Conservation (phyloP, 2,329 filamentous ascomycete genomes). For the Madurella mycetomatis region DNA sequence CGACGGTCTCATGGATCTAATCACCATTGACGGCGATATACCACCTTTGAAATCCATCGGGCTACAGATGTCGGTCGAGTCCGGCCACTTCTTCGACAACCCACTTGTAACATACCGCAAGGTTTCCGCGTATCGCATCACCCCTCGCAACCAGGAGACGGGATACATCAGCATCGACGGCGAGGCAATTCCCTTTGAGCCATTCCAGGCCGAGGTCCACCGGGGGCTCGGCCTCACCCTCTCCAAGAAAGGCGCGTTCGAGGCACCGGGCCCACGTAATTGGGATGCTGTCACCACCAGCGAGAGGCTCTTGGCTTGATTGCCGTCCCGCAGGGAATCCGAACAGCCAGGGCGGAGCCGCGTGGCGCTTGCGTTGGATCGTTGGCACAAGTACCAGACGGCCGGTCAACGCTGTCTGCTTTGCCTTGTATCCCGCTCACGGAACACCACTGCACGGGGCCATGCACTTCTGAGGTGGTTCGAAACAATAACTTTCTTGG, state of each 20-base stretch:
- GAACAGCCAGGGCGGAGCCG: too few species aligned
- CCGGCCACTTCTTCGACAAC: constrained; percentile 73
- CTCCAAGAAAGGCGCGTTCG: constrained; percentile 70
- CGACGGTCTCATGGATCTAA: constrained; percentile 81
- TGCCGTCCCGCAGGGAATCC: not conserved
- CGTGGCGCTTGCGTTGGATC: too few species aligned
- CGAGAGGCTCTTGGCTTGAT: constrained; percentile 28
- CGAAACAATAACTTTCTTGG: too few species aligned
- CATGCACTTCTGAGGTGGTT: too few species aligned
- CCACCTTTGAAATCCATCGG: constrained; percentile 60
- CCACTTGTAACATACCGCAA: constrained; percentile 77
- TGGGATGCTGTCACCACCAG: constrained; percentile 40
- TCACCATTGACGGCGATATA: constrained; percentile 75
- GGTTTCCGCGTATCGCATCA: constrained; percentile 79
- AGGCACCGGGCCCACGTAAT: constrained; percentile 52
- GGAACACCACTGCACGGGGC: too few species aligned
- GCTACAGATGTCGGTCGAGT: constrained; percentile 68
- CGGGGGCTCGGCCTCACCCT: constrained; percentile 77
- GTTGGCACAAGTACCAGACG: too few species aligned
- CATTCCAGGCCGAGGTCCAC: constrained; percentile 89
- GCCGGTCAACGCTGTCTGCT: too few species aligned
- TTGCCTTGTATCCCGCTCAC: too few species aligned
- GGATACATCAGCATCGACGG: constrained; percentile 93
- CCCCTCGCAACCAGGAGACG: constrained; percentile 60
- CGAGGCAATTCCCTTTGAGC: constrained; percentile 78